Conservation (phyloP, 768 basidiomycete species). For the Leccinum boreale region DNA sequence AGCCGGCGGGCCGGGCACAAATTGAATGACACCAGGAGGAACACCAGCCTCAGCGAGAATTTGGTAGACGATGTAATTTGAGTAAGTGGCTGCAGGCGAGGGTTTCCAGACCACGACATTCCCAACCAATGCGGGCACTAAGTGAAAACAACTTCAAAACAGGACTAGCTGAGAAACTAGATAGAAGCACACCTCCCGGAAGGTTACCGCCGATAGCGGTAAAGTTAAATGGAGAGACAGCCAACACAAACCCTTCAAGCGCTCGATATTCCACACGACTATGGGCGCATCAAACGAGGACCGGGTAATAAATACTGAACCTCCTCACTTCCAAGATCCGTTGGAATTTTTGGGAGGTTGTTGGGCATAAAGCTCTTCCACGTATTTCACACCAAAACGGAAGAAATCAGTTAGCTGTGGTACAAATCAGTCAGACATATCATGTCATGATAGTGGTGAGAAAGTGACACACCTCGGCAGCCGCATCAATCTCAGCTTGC, state of each 20-base stretch:
- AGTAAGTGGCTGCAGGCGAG: constrained; percentile 91
- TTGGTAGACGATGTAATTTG: constrained; percentile 90
- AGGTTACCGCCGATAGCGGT: constrained; percentile 98
- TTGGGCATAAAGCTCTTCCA: constrained; percentile 89
- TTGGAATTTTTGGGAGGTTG: constrained; percentile 85
- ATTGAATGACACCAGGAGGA: constrained; percentile 94
- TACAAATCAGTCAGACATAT: constrained; percentile 6
- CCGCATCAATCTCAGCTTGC: constrained; percentile 99
- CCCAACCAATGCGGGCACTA: constrained; percentile 88
- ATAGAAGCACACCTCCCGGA: constrained; percentile 48
- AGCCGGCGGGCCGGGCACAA: constrained; percentile 85
- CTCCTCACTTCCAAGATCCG: constrained; percentile 90
- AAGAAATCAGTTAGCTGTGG: constrained; percentile 84
- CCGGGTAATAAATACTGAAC: not conserved
- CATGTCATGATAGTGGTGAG: not conserved
- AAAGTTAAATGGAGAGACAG: constrained; percentile 98
- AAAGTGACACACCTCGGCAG: constrained; percentile 74
- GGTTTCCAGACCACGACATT: constrained; percentile 98
- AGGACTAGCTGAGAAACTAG: not conserved
- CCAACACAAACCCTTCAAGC: constrained; percentile 97
- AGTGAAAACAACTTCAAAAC: constrained; percentile 1
- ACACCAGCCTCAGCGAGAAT: constrained; percentile 93
- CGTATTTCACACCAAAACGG: constrained; percentile 94
- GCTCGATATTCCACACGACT: constrained; percentile 96
- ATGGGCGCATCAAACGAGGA: constrained; percentile 10